These are phyloP conservation scores for Populus hybrid DNA, from an alignment of 441 rosid species.

Conservation along the genomic window DNA sequence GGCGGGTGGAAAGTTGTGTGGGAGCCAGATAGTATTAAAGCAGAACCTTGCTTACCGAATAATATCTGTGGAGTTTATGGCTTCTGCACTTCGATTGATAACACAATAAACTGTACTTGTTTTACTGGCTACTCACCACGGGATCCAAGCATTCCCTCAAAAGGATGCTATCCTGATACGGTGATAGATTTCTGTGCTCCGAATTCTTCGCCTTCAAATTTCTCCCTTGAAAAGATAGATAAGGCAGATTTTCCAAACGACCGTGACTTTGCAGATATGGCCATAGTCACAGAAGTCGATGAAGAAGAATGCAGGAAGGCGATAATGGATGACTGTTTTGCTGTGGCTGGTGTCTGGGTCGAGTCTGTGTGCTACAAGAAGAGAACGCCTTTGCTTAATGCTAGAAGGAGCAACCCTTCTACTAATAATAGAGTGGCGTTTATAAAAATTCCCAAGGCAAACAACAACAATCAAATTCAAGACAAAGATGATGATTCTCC, in stretches of 20 bases:
- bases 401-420: slow-evolving; percentile 19
- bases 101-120: slow-evolving; percentile 14
- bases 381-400: slow-evolving; percentile 40
- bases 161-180: slow-evolving; percentile 28
- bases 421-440: slow-evolving; percentile 19
- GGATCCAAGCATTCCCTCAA: slow-evolving; percentile 26
- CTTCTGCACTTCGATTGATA: slow-evolving; percentile 25
- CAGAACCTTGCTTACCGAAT: slow-evolving; percentile 15
- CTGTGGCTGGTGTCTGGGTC: slow-evolving; percentile 26
- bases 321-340: slow-evolving; percentile 29
- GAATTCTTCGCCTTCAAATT: slow-evolving; percentile 8
- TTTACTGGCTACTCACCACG: slow-evolving; percentile 21
- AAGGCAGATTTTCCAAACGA: neutral
- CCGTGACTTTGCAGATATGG: neutral
- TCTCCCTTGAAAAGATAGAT: slow-evolving; percentile 9
- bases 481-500: neutral
- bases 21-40: slow-evolving; percentile 14
- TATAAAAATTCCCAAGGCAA: slow-evolving; percentile 22
- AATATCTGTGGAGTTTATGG: slow-evolving; percentile 27
- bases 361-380: slow-evolving; percentile 28
- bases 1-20: slow-evolving; percentile 20
- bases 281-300: neutral
- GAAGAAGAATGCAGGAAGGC: slow-evolving; percentile 20
- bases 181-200: slow-evolving; percentile 26
- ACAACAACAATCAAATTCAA: neutral